Conservation (phyloP, 441 rosid species). For the Eutrema salsugineum region DNA sequence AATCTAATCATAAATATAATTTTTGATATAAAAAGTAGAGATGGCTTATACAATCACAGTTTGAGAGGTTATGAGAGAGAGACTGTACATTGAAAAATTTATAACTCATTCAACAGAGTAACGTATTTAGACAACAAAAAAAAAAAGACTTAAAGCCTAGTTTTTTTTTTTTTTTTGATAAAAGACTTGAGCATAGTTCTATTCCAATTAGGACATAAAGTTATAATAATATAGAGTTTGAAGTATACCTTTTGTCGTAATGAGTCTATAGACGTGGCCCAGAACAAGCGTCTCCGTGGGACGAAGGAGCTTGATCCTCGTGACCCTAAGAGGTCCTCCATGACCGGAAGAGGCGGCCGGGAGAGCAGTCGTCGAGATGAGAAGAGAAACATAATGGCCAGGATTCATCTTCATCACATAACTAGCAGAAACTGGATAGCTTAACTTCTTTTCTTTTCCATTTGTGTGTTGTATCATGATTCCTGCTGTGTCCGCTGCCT, state of each 20-base stretch:
- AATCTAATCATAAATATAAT: neutral
- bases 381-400: conserved; percentile 88
- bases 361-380: conserved; percentile 71
- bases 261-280: conserved; percentile 84
- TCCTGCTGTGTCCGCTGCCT: conserved; percentile 77
- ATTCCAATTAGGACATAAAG: neutral
- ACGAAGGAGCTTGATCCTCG: conserved; percentile 88
- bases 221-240: neutral
- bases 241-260: conserved; percentile 64
- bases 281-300: conserved; percentile 75
- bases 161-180: neutral
- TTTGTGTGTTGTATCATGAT: conserved; percentile 70
- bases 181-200: neutral
- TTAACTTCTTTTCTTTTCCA: conserved; percentile 63
- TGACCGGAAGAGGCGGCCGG: conserved; percentile 17
- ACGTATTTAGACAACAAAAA: neutral
- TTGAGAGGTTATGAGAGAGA: neutral
- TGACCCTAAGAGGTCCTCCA: conserved; percentile 58
- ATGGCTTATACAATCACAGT: neutral
- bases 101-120: neutral
- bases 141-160: neutral
- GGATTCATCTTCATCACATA: conserved; percentile 82
- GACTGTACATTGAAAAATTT: neutral
- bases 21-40: neutral
- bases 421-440: conserved; percentile 55